Conservation (phyloP, 1,284 basidiomycete species). For the Apiotrichum siamense region DNA sequence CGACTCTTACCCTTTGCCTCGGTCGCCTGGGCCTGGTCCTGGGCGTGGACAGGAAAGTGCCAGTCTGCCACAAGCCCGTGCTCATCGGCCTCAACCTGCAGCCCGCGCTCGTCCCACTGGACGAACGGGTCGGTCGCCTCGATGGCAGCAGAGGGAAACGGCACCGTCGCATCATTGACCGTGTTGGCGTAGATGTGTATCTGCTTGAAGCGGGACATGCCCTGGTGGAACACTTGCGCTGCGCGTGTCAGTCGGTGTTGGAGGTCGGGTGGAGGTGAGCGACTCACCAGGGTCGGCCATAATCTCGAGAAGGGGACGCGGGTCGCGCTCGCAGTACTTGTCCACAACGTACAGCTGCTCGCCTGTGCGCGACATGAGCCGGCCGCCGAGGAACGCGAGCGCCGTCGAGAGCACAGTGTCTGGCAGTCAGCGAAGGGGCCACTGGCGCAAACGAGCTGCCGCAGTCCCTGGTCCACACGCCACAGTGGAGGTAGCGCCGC, state of each 20-base stretch:
- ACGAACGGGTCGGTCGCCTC: conserved; percentile 64
- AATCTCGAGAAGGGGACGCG: conserved; percentile 67
- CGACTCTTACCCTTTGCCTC: too few relatives aligned
- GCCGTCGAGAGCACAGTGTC: conserved; percentile 57
- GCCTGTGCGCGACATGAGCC: conserved; percentile 73
- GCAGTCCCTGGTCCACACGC: background rate
- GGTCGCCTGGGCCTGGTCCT: too few relatives aligned
- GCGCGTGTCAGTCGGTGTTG: conserved; percentile 9
- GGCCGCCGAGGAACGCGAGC: conserved; percentile 60
- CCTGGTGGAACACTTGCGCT: conserved; percentile 73
- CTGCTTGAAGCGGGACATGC: conserved; percentile 61
- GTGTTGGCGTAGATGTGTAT: conserved; percentile 80
- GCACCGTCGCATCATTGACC: conserved; percentile 71
- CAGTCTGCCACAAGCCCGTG: conserved; percentile 20
- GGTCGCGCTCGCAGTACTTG: conserved; percentile 60
- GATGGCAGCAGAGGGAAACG: conserved; percentile 70
- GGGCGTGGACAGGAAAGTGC: conserved; percentile 3
- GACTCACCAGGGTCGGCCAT: conserved; percentile 75
- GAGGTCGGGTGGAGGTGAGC: background rate
- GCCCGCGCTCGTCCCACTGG: conserved; percentile 55
- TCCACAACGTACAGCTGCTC: conserved; percentile 72
- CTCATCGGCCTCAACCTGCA: conserved; percentile 56
- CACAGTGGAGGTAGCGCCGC: too few relatives aligned
- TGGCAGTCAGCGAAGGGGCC: conserved; percentile 11
- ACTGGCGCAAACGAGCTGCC: background rate